phyloP scores from a whole-genome alignment of 2,329 filamentous ascomycete genomes.

The Penicillium digitatum region DNA sequence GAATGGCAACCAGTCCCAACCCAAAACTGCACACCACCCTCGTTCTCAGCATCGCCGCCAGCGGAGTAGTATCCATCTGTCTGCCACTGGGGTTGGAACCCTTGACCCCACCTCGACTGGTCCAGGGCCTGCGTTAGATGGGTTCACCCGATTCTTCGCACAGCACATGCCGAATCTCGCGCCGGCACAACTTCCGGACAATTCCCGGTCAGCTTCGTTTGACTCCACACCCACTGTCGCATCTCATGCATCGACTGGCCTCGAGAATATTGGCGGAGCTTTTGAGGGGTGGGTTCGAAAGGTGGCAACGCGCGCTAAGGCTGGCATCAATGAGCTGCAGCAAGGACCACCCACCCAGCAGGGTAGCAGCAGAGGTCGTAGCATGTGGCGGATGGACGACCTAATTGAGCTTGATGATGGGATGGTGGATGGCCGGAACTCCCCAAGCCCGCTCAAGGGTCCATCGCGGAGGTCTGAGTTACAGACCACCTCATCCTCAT shows the following conservation, averaged over 20 bases:
- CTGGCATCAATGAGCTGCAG: slow-evolving; percentile 40
- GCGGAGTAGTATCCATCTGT: slow-evolving; percentile 57
- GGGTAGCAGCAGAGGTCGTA: slow-evolving; percentile 21
- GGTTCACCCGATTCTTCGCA: slow-evolving; percentile 76
- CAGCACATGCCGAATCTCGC: slow-evolving; percentile 77
- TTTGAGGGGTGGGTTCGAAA: slow-evolving; percentile 89
- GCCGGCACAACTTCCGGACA: slow-evolving; percentile 60
- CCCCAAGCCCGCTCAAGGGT: slow-evolving; percentile 17
- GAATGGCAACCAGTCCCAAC: slow-evolving; percentile 30
- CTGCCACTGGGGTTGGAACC: slow-evolving; percentile 82
- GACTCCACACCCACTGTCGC: slow-evolving; percentile 34
- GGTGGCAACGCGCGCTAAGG: slow-evolving; percentile 55
- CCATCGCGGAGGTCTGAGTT: slow-evolving; percentile 17
- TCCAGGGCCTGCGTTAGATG: slow-evolving; percentile 74
- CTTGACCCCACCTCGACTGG: slow-evolving; percentile 55
- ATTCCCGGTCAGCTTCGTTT: slow-evolving; percentile 32
- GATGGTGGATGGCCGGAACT: slow-evolving; percentile 27
- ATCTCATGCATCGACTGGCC: slow-evolving; percentile 41
- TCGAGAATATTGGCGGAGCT: slow-evolving; percentile 81
- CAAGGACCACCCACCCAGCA: slow-evolving; percentile 27
- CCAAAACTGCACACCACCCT: slow-evolving; percentile 19
- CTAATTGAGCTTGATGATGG: slow-evolving; percentile 44
- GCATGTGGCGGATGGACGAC: slow-evolving; percentile 36
- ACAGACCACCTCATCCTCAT: slow-evolving; percentile 21
- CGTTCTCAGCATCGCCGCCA: slow-evolving; percentile 40